phyloP scores from a whole-genome alignment of 2,329 filamentous ascomycete genomes.

The Trichoderma koningiopsis region DNA sequence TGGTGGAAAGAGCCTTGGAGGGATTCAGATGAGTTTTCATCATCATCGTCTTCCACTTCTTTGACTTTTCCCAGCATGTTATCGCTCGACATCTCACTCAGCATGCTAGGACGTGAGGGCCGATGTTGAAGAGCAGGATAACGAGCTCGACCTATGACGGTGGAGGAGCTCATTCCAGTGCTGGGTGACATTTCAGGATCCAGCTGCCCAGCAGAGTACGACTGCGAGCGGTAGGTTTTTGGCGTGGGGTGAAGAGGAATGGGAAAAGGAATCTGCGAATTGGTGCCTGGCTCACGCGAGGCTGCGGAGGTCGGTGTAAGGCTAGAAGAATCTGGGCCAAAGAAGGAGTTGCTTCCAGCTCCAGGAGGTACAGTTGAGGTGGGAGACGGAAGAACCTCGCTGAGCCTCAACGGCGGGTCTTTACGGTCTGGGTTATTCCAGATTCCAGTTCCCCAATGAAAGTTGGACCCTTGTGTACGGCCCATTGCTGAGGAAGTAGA shows the following conservation, averaged over 20 bases:
- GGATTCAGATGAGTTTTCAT: conserved; percentile 57
- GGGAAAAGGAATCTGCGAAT: conserved; percentile 75
- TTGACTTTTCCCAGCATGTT: conserved; percentile 68
- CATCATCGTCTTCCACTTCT: conserved; percentile 69
- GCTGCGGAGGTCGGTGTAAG: conserved; percentile 53
- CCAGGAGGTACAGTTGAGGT: conserved; percentile 61
- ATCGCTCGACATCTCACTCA: conserved; percentile 71
- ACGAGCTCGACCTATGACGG: conserved; percentile 56
- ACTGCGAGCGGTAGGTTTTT: conserved; percentile 93
- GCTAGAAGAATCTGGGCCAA: conserved; percentile 46
- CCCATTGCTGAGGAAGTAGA: conserved; percentile 51
- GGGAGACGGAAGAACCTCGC: conserved; percentile 74
- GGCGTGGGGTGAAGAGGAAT: conserved; percentile 88
- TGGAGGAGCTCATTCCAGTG: conserved; percentile 48
- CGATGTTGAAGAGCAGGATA: conserved; percentile 76
- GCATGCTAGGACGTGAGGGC: conserved; percentile 75
- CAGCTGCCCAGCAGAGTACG: conserved; percentile 90
- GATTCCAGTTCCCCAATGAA: conserved; percentile 78
- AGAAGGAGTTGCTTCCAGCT: conserved; percentile 50
- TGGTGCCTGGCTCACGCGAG: conserved; percentile 56
- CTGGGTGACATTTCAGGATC: conserved; percentile 62
- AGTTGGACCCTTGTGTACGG: conserved; percentile 54
- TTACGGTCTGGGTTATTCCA: conserved; percentile 76
- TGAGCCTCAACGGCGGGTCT: conserved; percentile 72
- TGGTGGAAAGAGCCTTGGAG: conserved; percentile 54